These are phyloP conservation scores for Tulasnella calospora DNA, from an alignment of 768 basidiomycete species.

Conservation along the genomic window DNA sequence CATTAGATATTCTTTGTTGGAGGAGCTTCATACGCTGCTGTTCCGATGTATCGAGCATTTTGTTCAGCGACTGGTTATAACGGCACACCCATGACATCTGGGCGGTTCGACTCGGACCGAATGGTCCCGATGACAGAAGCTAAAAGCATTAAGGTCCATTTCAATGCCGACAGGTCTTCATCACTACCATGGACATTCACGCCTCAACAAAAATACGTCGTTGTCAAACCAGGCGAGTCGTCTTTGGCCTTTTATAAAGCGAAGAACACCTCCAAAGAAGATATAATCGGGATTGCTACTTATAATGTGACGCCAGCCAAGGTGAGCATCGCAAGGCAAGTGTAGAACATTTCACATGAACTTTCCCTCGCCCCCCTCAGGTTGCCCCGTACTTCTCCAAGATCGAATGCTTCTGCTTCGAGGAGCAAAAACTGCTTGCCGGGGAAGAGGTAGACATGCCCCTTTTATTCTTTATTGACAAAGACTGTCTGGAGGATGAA, in stretches of 20 bases:
- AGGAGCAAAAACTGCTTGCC: constrained; percentile 91
- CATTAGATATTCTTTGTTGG: constrained; percentile 17
- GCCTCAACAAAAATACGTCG: constrained; percentile 85
- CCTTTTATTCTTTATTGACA: constrained; percentile 96
- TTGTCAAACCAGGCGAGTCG: constrained; percentile 90
- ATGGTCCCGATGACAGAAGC: constrained; percentile 68
- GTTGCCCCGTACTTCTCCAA: constrained; percentile 98
- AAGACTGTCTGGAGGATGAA: constrained; percentile 92
- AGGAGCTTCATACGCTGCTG: constrained; percentile 93
- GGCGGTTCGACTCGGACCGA: constrained; percentile 76
- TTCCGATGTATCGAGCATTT: constrained; percentile 96
- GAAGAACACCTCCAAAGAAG: constrained; percentile 73
- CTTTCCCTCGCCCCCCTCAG: constrained; percentile 41
- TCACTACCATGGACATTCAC: constrained; percentile 89
- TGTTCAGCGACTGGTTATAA: constrained; percentile 97
- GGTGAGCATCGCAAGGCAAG: constrained; percentile 45
- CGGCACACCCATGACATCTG: constrained; percentile 87
- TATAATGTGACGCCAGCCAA: constrained; percentile 99
- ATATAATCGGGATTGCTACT: constrained; percentile 96
- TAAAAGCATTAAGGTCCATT: constrained; percentile 83
- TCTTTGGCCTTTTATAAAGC: constrained; percentile 95
- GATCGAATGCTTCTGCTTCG: constrained; percentile 99
- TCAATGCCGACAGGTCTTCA: constrained; percentile 89
- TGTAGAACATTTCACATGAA: neutral
- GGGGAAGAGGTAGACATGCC: constrained; percentile 98